These are phyloP conservation scores for Chamaenerion angustifolium DNA, from an alignment of 345 rosid genomes.

Conservation along the genomic window DNA sequence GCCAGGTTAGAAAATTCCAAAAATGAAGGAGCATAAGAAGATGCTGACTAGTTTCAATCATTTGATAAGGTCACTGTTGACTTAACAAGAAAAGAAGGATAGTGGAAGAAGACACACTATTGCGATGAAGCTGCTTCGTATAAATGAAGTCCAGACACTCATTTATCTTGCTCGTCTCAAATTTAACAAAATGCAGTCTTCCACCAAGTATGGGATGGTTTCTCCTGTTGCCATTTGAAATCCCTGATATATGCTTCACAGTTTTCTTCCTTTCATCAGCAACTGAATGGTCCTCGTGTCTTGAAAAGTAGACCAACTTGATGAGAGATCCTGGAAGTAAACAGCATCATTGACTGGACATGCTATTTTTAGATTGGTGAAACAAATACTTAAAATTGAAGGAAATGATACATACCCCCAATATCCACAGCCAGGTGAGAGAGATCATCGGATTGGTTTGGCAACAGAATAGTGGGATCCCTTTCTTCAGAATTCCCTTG, in stretches of 20 bases:
- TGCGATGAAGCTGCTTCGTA: slow-evolving; percentile 87
- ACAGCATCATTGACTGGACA: background rate
- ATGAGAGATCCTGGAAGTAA: slow-evolving; percentile 75
- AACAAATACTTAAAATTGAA: no score
- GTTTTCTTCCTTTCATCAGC: slow-evolving; percentile 61
- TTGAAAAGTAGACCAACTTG: slow-evolving; percentile 89
- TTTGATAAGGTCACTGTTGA: no score
- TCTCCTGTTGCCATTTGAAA: slow-evolving; percentile 69
- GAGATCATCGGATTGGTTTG: slow-evolving; percentile 96
- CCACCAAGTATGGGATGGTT: slow-evolving; percentile 96
- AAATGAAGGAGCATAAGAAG: no score
- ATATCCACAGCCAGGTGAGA: slow-evolving; percentile 93
- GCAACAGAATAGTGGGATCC: slow-evolving; percentile 87
- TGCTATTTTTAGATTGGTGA: no score
- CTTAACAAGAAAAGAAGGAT: background rate
- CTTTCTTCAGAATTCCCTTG: slow-evolving; percentile 86
- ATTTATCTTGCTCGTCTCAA: slow-evolving; percentile 82
- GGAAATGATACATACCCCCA: slow-evolving; percentile 47
- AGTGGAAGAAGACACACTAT: slow-evolving; percentile 27
- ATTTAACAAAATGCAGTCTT: slow-evolving; percentile 89
- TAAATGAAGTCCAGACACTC: slow-evolving; percentile 89
- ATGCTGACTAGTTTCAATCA: no score
- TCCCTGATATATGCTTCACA: slow-evolving; percentile 59
- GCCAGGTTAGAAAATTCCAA: background rate
- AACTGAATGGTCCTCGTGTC: slow-evolving; percentile 65